Base-by-base conservation (phyloP, 352 stramenopile species). In the Phytopythium mirpurense region DNA sequence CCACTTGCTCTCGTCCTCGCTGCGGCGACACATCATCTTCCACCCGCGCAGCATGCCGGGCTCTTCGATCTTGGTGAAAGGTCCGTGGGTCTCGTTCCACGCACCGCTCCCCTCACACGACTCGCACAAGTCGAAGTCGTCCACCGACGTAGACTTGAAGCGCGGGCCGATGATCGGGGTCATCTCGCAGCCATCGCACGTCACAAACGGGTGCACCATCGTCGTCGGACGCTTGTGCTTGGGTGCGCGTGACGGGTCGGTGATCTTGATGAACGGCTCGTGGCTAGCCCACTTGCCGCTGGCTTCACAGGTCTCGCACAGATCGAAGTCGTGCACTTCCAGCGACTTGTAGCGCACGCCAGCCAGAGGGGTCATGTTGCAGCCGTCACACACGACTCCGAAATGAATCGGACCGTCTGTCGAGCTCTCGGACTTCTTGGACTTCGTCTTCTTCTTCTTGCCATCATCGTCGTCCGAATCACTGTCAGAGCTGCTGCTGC, bases 251-350 rank as follows among this genome's bases (percentile, higher is more conserved):
- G 77, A 74, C 9, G 83, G 75, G n/a, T 72, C 59, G n/a, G 65
- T 75, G 53, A 91, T 90, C 70, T 93, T 93, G 46, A 93, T 75
- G 60, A 86, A 90, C 19, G 80, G 83, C 34, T 79, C 74, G 32
- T 80, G 62, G 10, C 50, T 60, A 21, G 37, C 41, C 61, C 67
- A 86, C 51, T 79, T 67, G 29, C 72, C 72, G 27, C 71, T 79
- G 15, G 62, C 67, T 55, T 93, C 80, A 58, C 84, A 95, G 10
- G 43, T 59, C 51, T 78, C 67, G 54, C 83, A 95, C 37, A 96
- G 45, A 41, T 96, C 84, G 56, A 94, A 95, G 60, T 94, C 65
- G 2, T 65, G 44, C 8, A 71, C 63, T 27, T 87, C 68, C n/a
- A 83, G 51, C 19, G 77, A 86, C 70, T 95, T 95, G 79, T 87